Evolutionary conservation across 176 grass and related monocot genomes (phyloP).

Genomic region (Dactylis glomerata): DNA sequence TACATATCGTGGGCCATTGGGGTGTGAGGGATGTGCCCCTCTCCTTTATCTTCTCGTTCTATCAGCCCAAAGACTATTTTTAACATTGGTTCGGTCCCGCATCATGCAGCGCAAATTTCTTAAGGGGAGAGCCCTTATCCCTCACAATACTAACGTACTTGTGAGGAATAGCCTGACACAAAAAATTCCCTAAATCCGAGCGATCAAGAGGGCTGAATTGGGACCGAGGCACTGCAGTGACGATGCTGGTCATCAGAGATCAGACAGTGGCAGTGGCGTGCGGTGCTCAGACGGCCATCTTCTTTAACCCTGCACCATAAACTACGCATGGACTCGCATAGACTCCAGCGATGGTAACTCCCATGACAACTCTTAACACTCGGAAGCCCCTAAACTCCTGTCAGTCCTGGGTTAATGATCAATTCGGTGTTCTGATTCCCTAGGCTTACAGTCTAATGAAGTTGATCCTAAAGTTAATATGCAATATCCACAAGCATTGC

Average conservation of each 20-base stretch:
- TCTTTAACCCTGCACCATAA: neutral
- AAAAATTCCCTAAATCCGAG: neutral
- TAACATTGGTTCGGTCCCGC: neutral
- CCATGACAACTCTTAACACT: no score
- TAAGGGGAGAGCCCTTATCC: neutral
- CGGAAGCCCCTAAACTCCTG: neutral
- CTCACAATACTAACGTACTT: neutral
- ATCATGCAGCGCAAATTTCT: neutral
- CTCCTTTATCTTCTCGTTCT: neutral
- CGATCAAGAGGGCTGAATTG: no score
- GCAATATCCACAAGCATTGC: neutral
- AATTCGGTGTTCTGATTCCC: neutral
- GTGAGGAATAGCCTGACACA: neutral
- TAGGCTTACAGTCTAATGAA: neutral
- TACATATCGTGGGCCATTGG: neutral
- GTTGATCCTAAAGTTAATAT: neutral
- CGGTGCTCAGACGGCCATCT: neutral
- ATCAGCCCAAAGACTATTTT: neutral
- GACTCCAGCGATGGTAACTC: neutral
- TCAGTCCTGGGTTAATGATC: neutral
- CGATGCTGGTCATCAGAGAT: no score
- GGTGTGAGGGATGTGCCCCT: neutral
- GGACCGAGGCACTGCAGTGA: no score
- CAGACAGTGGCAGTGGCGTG: no score
- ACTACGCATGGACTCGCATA: neutral